phyloP scores from a whole-genome alignment of 2,329 filamentous ascomycete species.

The Dryadomyces quercivorus region DNA sequence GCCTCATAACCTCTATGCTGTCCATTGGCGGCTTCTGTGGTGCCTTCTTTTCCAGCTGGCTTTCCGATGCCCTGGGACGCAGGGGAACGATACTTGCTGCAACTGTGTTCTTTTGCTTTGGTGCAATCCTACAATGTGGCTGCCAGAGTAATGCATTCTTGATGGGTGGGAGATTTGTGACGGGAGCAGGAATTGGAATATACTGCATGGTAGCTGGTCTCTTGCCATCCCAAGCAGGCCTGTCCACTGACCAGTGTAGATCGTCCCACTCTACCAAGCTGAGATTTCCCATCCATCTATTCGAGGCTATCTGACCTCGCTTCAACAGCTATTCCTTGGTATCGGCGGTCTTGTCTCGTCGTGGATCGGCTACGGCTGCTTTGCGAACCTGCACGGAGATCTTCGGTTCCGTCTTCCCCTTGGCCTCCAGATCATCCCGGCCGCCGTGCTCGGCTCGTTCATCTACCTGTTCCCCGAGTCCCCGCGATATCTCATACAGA shows the following conservation, averaged over 20 bases:
- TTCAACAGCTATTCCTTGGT: conserved; percentile 56
- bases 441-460: conserved; percentile 17
- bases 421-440: conserved; percentile 29
- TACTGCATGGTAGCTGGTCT: background rate
- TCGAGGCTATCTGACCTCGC: conserved; percentile 45
- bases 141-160: conserved; percentile 41
- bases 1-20: background rate
- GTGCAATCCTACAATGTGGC: conserved; percentile 47
- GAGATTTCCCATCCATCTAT: conserved; percentile 52
- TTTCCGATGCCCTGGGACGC: conserved; percentile 45
- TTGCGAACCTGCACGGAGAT: conserved; percentile 1
- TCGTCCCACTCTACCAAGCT: conserved; percentile 53
- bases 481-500: conserved; percentile 23
- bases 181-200: conserved; percentile 41
- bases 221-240: background rate
- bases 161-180: conserved; percentile 45
- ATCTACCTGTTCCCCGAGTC: conserved; percentile 23
- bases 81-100: conserved; percentile 45
- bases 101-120: conserved; percentile 44
- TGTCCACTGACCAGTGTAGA: conserved; percentile 23
- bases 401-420: conserved; percentile 30
- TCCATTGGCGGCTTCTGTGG: conserved; percentile 1
- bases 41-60: conserved; percentile 29
- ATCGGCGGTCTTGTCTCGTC: conserved; percentile 45
- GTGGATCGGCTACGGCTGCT: conserved; percentile 45